Evolutionary conservation across 2,329 filamentous ascomycete species (phyloP), one percentile per base, ranked within the genome.

Genomic region (Remersonia thermophila): DNA sequence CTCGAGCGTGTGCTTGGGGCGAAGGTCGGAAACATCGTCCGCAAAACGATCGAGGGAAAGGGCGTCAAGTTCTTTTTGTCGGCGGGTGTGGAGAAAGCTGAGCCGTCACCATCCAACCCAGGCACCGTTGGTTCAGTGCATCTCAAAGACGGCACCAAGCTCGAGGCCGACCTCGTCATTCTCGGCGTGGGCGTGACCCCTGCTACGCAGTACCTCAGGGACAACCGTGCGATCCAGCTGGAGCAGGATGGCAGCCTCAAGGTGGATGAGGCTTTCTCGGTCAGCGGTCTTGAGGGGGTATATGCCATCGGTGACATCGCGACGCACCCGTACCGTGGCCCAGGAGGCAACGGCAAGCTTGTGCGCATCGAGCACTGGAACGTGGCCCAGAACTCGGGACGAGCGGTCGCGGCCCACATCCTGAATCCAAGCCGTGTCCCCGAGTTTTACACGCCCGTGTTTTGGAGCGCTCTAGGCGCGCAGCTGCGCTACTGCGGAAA

Each of bases 281-380:
- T 96, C 2, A 63, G 71, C 2, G 83, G 83, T 1, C 59, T 91
- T 3, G 71, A 81, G 50, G 81, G 89, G 46, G 86, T 95, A 35
- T 98, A 83, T 54, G 91, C 91, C 11, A 76, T 98, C 42, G 89
- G 89, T 35, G 91, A 98, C 55, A 96, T 98, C 43, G 87, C 91
- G 10, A 87, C 83, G 0, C 95, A 85, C 58, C 91, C 91, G 0
- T 98, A 98, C 64, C 72, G 84, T 56, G 91, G 91, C 1, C 91
- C 91, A 0, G 86, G 83, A 16, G 80, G 84, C 17, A 70, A 80
- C 12, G 84, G 83, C 43, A 69, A 68, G 30, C 69, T 71, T 13
- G 74, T 81, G 1, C 80, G 91, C 44, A 95, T 96, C 53, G 91
- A 98, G 66, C 91, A 98, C 57, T 98, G 91, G 91, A 89, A 95